Evolutionary conservation across 108 stramenopile species (phyloP), one percentile per base, ranked within the genome.

Genomic region (Skeletonema costatum): DNA sequence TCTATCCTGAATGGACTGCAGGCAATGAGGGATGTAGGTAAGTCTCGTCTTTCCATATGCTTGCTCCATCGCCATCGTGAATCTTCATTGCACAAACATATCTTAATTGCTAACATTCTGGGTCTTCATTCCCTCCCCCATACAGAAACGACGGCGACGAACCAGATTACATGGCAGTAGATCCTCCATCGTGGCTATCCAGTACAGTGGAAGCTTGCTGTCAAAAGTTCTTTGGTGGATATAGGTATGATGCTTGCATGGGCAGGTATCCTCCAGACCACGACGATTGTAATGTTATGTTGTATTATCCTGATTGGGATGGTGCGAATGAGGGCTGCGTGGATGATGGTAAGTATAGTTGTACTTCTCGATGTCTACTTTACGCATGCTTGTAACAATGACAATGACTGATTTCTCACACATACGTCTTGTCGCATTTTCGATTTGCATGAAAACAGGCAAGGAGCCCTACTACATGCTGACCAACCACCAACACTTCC

Each of bases 121-220:
- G n/a, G n/a, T n/a, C n/a, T n/a, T n/a, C n/a, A n/a, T n/a, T n/a
- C n/a, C n/a, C n/a, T n/a, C n/a, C n/a, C n/a, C n/a, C 30, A 30
- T 59, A 25, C 25, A 25, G 58, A 7, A 62, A 61, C 60, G 60
- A 61, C 11, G 60, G 60, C 60, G 32, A 61, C 17, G 60, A 61
- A n/a, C 60, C 60, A 14, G 61, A 16, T 0, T 62, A 62, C 36
- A 62, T 62, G 61, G 32, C 29, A 4, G 0, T 19, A 32, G 3
- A 3, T 25, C 61, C 61, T n/a, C n/a, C 61, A 16, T 3, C 2
- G 5, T 62, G 36, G 32, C 61, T 62, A 16, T 62, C 32, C 4
- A 36, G 35, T n/a, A 62, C 61, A 14, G 4, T 32, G 35, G 29
- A 62, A 32, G 17, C 30, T 31, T 61, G 60, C n/a, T 61, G 60